These are phyloP conservation scores for Quercus lobata DNA, from an alignment of 331 rosid species.

Conservation along the genomic window DNA sequence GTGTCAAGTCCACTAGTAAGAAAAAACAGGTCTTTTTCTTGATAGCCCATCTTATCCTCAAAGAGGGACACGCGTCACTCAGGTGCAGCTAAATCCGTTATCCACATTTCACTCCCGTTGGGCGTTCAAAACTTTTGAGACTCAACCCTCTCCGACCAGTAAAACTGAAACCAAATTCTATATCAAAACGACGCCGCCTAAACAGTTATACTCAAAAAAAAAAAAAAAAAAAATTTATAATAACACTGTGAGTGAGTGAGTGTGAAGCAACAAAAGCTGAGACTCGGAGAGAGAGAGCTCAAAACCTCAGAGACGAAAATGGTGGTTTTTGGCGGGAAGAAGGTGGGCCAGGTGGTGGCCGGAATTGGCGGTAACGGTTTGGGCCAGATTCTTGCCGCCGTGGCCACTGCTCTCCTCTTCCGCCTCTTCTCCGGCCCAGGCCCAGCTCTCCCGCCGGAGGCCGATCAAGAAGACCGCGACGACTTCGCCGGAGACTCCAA, in stretches of 20 bases:
- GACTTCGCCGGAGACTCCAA: slow-evolving; percentile 16
- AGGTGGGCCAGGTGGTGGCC: slow-evolving; percentile 39
- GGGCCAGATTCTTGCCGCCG: slow-evolving; percentile 66
- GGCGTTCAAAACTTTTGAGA: neutral
- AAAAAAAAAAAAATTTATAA: no score
- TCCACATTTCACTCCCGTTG: neutral
- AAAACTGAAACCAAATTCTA: neutral
- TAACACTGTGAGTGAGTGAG: neutral
- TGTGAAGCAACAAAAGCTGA: neutral
- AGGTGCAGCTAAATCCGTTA: neutral
- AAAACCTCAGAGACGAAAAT: slow-evolving; percentile 8
- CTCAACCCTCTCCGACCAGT: no score
- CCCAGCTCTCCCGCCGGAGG: slow-evolving; percentile 53
- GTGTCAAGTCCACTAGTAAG: no score
- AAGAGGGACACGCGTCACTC: slow-evolving; percentile 33
- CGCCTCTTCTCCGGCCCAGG: slow-evolving; percentile 74
- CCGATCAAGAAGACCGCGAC: slow-evolving; percentile 26
- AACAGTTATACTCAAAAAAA: no score
- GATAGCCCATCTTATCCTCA: slow-evolving; percentile 20
- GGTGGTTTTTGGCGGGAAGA: slow-evolving; percentile 67
- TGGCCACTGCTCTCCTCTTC: slow-evolving; percentile 60
- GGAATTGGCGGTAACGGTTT: slow-evolving; percentile 63
- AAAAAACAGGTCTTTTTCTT: neutral
- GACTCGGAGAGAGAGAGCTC: neutral
- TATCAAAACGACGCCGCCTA: slow-evolving; percentile 12